Evolutionary conservation across 805 yeast species (phyloP), one percentile per base, ranked within the genome.

Genomic region (Sugiyamaella boreocaroliniensis): DNA sequence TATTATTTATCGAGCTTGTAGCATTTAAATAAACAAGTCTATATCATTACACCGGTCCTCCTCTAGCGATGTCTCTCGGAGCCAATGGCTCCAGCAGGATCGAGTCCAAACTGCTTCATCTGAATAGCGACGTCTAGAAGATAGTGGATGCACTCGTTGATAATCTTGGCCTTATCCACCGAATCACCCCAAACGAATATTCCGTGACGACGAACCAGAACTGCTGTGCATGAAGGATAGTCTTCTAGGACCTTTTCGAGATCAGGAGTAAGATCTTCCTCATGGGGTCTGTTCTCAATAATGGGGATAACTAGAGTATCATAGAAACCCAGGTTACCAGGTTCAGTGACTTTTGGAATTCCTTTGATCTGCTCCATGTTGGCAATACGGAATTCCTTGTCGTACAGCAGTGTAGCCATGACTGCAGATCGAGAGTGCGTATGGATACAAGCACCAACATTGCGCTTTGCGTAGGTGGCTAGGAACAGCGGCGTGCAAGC

Each of bases 131-230:
- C 68, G 57, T 87, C 96, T 62, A 92, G 73, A 56, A 92, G 70
- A 65, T 90, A 92, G 64, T 92, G 97, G 55, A 92, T 81, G 15
- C 97, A 95, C 69, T 92, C 98, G 65, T 89, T 89, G 67, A 86
- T 85, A 12, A 92, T 79, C 69, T 92, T 92, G 47, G 97, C 97
- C 69, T 90, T 89, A 86, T 95, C 86, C 11, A 88, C 86, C 22
- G 78, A 81, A 61, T 85, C 88, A 20, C 97, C 97, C 97, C 97
- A 92, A n/a, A 89, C 96, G 65, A 84, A 92, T 45, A 92, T 83
- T 0, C 98, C 98, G 64, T 92, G 98, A 63, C 97, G 76, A 68
- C 96, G 79, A 6, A 92, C 97, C 50, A 92, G 73, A 0, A 92
- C 89, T 0, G 97, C 97, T 2, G 89, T 80, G 2, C 95, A 72